Evolutionary conservation across 805 yeast genomes (phyloP).

Genomic region (Hanseniaspora taiwanica): DNA sequence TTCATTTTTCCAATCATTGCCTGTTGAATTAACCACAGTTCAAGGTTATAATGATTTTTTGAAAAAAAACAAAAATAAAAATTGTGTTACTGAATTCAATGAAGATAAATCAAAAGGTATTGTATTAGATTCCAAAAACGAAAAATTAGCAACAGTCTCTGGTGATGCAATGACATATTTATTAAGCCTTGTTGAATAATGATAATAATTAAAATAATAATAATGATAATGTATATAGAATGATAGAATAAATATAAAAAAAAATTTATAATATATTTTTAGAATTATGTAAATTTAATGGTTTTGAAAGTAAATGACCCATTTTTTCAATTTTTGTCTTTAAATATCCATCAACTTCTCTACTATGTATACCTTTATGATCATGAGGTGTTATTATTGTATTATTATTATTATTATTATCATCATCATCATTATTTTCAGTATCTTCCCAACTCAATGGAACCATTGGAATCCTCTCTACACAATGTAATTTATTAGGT

Average conservation of each 20-base stretch:
- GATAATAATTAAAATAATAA: too few species aligned
- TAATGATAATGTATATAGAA: too few species aligned
- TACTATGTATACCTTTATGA: conserved; percentile 59
- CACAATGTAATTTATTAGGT: conserved; percentile 56
- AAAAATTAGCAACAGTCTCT: conserved; percentile 92
- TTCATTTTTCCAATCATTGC: conserved; percentile 22
- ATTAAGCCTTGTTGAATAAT: conserved; percentile 81
- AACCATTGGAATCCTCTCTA: conserved; percentile 90
- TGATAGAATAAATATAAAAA: too few species aligned
- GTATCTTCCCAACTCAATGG: conserved; percentile 77
- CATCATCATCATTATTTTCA: conserved; percentile 9
- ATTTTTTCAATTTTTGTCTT: conserved; percentile 90
- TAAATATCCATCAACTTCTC: conserved; percentile 84
- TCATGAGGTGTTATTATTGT: neutral
- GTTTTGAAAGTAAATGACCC: conserved; percentile 77
- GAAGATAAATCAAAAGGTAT: conserved; percentile 96
- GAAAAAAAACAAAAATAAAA: conserved; percentile 16
- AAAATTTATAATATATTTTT: conserved; percentile 53
- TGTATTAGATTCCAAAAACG: conserved; percentile 72
- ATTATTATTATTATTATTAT: neutral
- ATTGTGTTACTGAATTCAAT: conserved; percentile 75
- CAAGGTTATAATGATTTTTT: conserved; percentile 29
- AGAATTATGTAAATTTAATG: conserved; percentile 20
- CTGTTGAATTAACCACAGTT: conserved; percentile 28
- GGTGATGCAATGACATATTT: conserved; percentile 88